Evolutionary conservation across 2,329 filamentous ascomycete genomes (phyloP).

Genomic region (Trichophyton benhamiae): DNA sequence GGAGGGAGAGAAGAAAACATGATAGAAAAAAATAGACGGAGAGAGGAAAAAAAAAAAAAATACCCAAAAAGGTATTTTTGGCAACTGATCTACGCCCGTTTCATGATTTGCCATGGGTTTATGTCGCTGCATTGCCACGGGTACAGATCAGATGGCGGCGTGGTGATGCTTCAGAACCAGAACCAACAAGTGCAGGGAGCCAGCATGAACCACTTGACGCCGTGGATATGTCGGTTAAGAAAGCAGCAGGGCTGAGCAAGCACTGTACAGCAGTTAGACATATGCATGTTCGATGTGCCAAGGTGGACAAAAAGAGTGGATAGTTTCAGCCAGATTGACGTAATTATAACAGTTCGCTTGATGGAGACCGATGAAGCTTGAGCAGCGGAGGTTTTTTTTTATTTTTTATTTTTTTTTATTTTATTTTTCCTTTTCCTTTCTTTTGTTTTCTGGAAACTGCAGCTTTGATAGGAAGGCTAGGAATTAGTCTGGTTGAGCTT

Average conservation of each 20-base stretch:
- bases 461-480: too few species aligned
- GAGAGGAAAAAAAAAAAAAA: neutral
- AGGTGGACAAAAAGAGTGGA: neutral
- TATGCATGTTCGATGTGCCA: neutral
- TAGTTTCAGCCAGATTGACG: slow-evolving; percentile 2
- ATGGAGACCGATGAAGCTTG: neutral
- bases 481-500: neutral
- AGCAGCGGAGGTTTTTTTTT: neutral
- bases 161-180: neutral
- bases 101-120: neutral
- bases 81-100: slow-evolving; percentile 3
- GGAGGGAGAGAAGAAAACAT: too few species aligned
- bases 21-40: neutral
- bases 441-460: neutral
- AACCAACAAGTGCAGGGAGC: neutral
- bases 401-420: neutral
- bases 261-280: neutral
- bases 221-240: neutral
- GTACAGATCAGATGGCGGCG: slow-evolving; percentile 1
- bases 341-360: neutral
- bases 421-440: neutral
- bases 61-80: neutral
- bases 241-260: neutral
- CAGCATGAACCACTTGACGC: neutral
- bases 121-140: neutral